These are phyloP conservation scores for Ceratorhiza oryzae-sativae DNA, from an alignment of 1,284 basidiomycete species.

Conservation along the genomic window DNA sequence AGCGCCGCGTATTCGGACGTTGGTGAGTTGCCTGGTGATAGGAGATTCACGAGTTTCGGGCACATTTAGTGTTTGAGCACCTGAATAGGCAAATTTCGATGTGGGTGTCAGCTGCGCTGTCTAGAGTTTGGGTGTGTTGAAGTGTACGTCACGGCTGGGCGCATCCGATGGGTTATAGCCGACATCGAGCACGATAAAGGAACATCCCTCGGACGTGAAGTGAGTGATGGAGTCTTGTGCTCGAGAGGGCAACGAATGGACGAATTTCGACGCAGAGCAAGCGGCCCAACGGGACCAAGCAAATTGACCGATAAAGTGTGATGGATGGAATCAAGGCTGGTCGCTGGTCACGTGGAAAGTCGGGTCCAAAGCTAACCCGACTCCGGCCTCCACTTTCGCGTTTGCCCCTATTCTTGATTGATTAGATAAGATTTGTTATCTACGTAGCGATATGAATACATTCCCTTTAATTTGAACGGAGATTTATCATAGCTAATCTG, in stretches of 20 bases:
- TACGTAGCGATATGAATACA: background rate
- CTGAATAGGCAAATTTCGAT: background rate
- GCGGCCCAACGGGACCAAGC: background rate
- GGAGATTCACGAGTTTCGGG: background rate
- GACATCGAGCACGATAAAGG: background rate
- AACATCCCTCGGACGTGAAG: background rate
- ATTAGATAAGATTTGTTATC: slow-evolving; percentile 1
- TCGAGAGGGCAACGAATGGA: background rate
- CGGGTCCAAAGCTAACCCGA: background rate
- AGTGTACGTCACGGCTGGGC: background rate
- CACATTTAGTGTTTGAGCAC: background rate
- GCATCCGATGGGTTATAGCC: background rate
- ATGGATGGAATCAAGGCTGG: background rate
- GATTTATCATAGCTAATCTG: background rate
- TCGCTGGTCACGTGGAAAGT: background rate
- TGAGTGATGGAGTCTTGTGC: background rate
- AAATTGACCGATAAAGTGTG: background rate
- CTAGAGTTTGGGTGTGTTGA: background rate
- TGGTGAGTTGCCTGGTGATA: background rate
- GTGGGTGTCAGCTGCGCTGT: background rate
- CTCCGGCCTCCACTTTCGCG: background rate
- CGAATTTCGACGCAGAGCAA: background rate
- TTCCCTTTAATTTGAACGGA: background rate
- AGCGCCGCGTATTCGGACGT: background rate
- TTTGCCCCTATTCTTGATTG: background rate